Percentiles rank a stretch among this genome's conserved stretches.
phyloP scores from a whole-genome alignment of 495 filamentous ascomycete genomes.

The Platismatia glauca region DNA sequence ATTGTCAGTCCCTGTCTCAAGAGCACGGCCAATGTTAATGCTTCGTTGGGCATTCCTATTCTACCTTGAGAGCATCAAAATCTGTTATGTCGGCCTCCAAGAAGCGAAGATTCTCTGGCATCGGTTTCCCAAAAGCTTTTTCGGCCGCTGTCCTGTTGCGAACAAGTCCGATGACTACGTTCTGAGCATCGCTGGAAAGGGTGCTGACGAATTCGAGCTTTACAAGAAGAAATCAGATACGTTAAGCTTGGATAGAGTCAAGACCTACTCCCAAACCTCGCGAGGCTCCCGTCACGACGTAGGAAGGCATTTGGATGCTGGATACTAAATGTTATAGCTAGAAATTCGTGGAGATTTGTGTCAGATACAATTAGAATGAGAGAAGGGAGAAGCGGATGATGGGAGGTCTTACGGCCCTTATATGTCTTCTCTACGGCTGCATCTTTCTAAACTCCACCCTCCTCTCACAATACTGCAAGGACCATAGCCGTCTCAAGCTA shows the following conservation, averaged over 20 bases:
- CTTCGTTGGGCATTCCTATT: not conserved
- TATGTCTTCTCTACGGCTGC: not conserved
- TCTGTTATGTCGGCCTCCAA: not conserved
- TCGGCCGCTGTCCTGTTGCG: constrained; percentile 28
- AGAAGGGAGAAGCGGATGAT: no score
- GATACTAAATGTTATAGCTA: not conserved
- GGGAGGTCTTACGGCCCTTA: not conserved
- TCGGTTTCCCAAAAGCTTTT: not conserved
- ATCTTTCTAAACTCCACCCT: not conserved
- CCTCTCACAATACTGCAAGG: not conserved
- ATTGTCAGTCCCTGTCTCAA: not conserved
- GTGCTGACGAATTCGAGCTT: constrained; percentile 16
- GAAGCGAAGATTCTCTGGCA: not conserved
- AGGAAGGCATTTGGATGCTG: constrained; percentile 27
- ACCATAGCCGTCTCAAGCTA: no score
- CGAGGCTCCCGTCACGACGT: constrained; percentile 33
- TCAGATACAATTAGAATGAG: not conserved
- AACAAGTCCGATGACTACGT: constrained; percentile 34
- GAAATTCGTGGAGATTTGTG: not conserved
- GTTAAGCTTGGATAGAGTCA: constrained; percentile 16
- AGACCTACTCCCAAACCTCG: constrained; percentile 34
- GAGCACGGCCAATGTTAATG: not conserved
- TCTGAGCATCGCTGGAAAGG: constrained; percentile 25
- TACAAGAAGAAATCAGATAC: no score
- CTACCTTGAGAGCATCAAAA: constrained; percentile 15